Base-by-base conservation (phyloP, 805 yeast species). In the Grigorovia jiainica region DNA sequence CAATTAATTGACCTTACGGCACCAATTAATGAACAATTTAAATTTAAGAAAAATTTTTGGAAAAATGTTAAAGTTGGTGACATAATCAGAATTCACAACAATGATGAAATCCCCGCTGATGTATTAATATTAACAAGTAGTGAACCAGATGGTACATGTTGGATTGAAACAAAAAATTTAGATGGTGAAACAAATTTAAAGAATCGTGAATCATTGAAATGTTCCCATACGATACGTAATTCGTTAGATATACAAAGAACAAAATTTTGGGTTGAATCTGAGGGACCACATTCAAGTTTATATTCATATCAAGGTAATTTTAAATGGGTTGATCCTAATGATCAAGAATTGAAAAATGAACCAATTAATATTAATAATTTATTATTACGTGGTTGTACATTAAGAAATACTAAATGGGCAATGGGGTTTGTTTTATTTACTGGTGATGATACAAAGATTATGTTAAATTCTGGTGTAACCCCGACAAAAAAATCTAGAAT, bases 41-140 rank as follows among this genome's bases (percentile, higher is more conserved):
- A 58, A 43, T 68, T 69, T 47, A 47, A 45, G 4, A 63, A 57
- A 40, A 60, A 56, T 32, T 60, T 51, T 45, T 82, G 92, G 92
- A 82, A 82, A 58, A 77, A 75, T 53, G 74, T 83, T 23, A 61
- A 63, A 36, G 89, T 82, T 20, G 94, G 94, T 47, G 89, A 83
- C 52, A 66, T 84, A 38, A 70, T 84, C 23, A 68, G 90, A 51
- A 68, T 84, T 20, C 75, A 80, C 47, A 76, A 78, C 50, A 79
- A 83, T 55, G 92, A 83, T 55, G 90, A 82, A 63, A 71, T 82
- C 7, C 94, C 94, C 1, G 89, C 90, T 1, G 94, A 84, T 63
- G 57, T 79, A 6, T 67, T 82, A 36, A 59, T 82, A 27, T 55
- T 84, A 7, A 69, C 87, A 3, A 71, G 87, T 5, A 76, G 85